These are phyloP conservation scores for Kokia cookei DNA, from an alignment of 441 rosid genomes.

Conservation along the genomic window DNA sequence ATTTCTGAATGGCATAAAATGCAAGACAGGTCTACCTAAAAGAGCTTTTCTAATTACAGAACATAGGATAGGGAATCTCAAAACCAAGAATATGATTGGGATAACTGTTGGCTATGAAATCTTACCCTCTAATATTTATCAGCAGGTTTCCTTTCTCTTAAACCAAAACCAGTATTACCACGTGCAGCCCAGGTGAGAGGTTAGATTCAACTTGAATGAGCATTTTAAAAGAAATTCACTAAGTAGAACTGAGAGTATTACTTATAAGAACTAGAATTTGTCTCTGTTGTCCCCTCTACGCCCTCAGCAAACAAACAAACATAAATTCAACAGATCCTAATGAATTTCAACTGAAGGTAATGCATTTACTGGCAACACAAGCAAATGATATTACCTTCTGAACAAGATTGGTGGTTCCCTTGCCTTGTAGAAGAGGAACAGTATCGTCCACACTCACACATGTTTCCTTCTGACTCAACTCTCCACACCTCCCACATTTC, in stretches of 20 bases:
- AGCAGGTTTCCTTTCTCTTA: neutral
- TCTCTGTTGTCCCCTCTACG: neutral
- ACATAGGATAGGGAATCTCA: neutral
- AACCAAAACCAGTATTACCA: neutral
- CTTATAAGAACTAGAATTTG: neutral
- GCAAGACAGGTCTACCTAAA: neutral
- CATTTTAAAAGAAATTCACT: neutral
- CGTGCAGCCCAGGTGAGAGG: neutral
- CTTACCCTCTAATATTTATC: neutral
- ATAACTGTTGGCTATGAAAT: neutral
- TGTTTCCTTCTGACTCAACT: constrained; percentile 76
- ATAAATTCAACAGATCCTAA: neutral
- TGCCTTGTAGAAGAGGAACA: constrained; percentile 42
- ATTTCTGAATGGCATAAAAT: neutral
- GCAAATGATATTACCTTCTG: constrained; percentile 57
- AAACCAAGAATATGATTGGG: neutral
- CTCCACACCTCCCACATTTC: constrained; percentile 82
- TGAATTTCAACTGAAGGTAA: neutral
- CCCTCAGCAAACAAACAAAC: neutral
- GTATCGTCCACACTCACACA: constrained; percentile 66
- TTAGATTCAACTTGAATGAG: neutral
- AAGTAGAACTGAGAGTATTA: neutral
- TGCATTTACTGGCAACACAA: neutral
- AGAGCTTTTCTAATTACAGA: neutral
- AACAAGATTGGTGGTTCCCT: constrained; percentile 67